phyloP scores from a whole-genome alignment of 2,329 filamentous ascomycete genomes.

The Neopestalotiopsis rosae region DNA sequence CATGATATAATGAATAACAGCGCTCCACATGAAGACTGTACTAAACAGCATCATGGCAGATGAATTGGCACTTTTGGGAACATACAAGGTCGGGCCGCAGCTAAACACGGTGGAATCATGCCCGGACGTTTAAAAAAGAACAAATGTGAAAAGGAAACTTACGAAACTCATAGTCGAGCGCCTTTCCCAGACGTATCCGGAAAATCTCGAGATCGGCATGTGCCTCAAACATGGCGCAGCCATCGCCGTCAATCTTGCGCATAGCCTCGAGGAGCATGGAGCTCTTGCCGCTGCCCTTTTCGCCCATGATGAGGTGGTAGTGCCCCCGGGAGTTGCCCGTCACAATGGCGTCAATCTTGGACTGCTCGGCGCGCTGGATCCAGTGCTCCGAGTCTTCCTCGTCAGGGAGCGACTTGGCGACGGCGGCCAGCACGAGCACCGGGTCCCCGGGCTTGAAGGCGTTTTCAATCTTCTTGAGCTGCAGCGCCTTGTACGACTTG shows the following conservation, averaged over 20 bases:
- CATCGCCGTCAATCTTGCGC: slow-evolving; percentile 87
- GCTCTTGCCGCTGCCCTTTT: slow-evolving; percentile 96
- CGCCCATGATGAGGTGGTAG: slow-evolving; percentile 90
- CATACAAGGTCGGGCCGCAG: too few relatives aligned
- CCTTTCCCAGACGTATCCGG: slow-evolving; percentile 88
- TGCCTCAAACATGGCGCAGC: slow-evolving; percentile 93
- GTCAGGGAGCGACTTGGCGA: slow-evolving; percentile 60
- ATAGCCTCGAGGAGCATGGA: slow-evolving; percentile 93
- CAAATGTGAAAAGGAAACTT: background rate
- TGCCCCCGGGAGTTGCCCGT: slow-evolving; percentile 75
- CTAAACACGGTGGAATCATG: background rate
- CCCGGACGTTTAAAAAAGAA: background rate
- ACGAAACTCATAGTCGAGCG: slow-evolving; percentile 90
- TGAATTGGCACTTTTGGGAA: too few relatives aligned
- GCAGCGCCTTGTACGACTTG: slow-evolving; percentile 84
- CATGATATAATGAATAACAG: background rate
- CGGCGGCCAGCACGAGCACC: slow-evolving; percentile 79
- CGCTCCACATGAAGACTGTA: background rate
- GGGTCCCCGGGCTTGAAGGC: slow-evolving; percentile 94
- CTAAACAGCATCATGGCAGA: background rate
- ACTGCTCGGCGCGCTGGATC: slow-evolving; percentile 85
- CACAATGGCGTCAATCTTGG: slow-evolving; percentile 81
- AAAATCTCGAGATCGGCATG: slow-evolving; percentile 96
- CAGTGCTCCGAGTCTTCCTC: slow-evolving; percentile 65
- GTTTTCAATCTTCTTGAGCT: slow-evolving; percentile 89